A percentile compares a stretch with the other conserved stretches of the same genome.
Conservation (phyloP, 805 yeast species). For the Kodamaea kaohsiungensis region DNA sequence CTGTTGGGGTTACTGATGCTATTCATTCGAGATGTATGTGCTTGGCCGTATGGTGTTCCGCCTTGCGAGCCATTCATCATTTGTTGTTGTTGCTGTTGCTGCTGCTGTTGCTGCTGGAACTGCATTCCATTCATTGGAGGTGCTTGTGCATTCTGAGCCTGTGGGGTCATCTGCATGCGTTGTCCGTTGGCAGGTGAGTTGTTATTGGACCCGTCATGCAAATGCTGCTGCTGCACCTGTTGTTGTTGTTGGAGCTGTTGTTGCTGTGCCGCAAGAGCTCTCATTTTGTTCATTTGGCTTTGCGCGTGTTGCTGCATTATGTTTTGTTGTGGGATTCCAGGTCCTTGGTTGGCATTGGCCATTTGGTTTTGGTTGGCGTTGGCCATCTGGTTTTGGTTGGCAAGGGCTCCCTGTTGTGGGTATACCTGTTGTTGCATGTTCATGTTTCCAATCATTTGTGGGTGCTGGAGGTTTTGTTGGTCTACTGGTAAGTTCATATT, state of each 20-base stretch:
- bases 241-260: conserved; percentile 11
- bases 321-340: conserved; percentile 21
- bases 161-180: conserved; percentile 18
- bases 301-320: conserved; percentile 49
- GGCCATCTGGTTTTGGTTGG: conserved; percentile 14
- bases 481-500: conserved; percentile 6
- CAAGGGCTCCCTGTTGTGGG: conserved; percentile 15
- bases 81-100: conserved; percentile 8
- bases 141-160: conserved; percentile 15
- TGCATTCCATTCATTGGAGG: conserved; percentile 10
- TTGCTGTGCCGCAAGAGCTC: conserved; percentile 41
- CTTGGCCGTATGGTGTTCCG: conserved; percentile 7
- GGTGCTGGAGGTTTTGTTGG: conserved; percentile 10
- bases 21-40: conserved; percentile 17
- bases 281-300: conserved; percentile 49
- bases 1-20: conserved; percentile 12
- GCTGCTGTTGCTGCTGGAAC: conserved; percentile 11
- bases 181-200: conserved; percentile 21
- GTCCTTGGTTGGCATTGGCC: not conserved
- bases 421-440: conserved; percentile 33
- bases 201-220: conserved; percentile 18
- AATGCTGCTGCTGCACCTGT: conserved; percentile 12
- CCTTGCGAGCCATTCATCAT: conserved; percentile 6
- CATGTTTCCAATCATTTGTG: conserved; percentile 21
- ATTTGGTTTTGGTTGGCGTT: conserved; percentile 5